These are phyloP conservation scores for Cadophora luteo-olivacea DNA, from an alignment of 2,329 filamentous ascomycete genomes.

Conservation along the genomic window DNA sequence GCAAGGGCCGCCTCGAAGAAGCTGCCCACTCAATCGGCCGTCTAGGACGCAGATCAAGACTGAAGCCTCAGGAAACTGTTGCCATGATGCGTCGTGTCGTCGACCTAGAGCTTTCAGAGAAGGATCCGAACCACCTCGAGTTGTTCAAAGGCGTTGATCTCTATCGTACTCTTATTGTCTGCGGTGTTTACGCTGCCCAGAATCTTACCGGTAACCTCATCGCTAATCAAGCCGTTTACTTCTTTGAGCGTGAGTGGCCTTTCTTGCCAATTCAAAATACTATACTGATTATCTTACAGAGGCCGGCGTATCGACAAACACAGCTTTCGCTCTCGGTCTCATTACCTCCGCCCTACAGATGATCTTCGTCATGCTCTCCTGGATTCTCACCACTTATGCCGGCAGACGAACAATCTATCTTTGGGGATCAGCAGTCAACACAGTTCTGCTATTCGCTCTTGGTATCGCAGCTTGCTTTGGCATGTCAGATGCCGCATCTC, in stretches of 20 bases:
- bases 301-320: constrained; percentile 61
- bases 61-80: constrained; percentile 48
- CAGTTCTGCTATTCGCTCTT: constrained; percentile 59
- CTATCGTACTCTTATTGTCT: constrained; percentile 62
- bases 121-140: constrained; percentile 56
- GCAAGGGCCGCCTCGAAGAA: constrained; percentile 48
- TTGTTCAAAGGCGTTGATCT: constrained; percentile 61
- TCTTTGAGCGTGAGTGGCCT: constrained; percentile 39
- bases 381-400: constrained; percentile 70
- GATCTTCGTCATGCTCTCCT: constrained; percentile 70
- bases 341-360: constrained; percentile 68
- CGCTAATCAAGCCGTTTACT: constrained; percentile 53
- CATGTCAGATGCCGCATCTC: constrained; percentile 46
- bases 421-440: constrained; percentile 63
- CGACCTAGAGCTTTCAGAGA: constrained; percentile 57
- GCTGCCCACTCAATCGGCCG: constrained; percentile 55
- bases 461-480: constrained; percentile 64
- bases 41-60: constrained; percentile 51
- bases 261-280: constrained; percentile 16
- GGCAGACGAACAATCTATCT: constrained; percentile 70
- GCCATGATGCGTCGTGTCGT: constrained; percentile 65
- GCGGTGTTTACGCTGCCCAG: constrained; percentile 62
- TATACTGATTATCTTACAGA: constrained; percentile 52
- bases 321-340: constrained; percentile 66
- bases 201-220: constrained; percentile 67